These are phyloP conservation scores for Geotrichum carabidarum DNA, from an alignment of 1,139 yeast genomes.

Conservation along the genomic window DNA sequence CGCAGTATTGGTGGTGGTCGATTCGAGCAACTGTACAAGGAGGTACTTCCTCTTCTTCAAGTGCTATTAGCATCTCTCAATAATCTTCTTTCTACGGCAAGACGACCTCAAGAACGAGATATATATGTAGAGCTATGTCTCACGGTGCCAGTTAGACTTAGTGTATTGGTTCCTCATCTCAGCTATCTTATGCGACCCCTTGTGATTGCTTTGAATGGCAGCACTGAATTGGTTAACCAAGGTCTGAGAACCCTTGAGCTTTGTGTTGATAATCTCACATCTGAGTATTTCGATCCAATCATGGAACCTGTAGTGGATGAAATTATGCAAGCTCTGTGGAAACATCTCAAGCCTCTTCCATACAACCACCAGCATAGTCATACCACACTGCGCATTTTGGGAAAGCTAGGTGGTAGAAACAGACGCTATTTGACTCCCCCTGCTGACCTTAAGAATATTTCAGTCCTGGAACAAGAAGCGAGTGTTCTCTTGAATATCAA, in stretches of 20 bases:
- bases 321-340: conserved; percentile 90
- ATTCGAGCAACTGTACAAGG: conserved; percentile 85
- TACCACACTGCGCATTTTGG: conserved; percentile 85
- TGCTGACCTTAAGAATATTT: conserved; percentile 52
- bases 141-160: conserved; percentile 90
- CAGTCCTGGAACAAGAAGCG: conserved; percentile 61
- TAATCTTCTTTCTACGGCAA: conserved; percentile 72
- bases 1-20: conserved; percentile 95
- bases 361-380: conserved; percentile 89
- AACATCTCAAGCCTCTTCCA: conserved; percentile 84
- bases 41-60: conserved; percentile 84
- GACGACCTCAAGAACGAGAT: conserved; percentile 87
- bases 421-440: conserved; percentile 78
- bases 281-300: conserved; percentile 94
- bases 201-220: conserved; percentile 83
- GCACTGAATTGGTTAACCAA: conserved; percentile 87
- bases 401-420: conserved; percentile 94
- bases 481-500: conserved; percentile 64
- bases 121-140: conserved; percentile 89
- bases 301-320: conserved; percentile 93
- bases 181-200: conserved; percentile 84
- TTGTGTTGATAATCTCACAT: conserved; percentile 94
- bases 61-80: conserved; percentile 80
- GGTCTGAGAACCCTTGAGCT: conserved; percentile 90
- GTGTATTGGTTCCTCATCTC: conserved; percentile 89